Percentiles rank a stretch among this genome's conserved stretches.
Conservation (phyloP, 352 stramenopile species). For the Pythium pectinolyticum region DNA sequence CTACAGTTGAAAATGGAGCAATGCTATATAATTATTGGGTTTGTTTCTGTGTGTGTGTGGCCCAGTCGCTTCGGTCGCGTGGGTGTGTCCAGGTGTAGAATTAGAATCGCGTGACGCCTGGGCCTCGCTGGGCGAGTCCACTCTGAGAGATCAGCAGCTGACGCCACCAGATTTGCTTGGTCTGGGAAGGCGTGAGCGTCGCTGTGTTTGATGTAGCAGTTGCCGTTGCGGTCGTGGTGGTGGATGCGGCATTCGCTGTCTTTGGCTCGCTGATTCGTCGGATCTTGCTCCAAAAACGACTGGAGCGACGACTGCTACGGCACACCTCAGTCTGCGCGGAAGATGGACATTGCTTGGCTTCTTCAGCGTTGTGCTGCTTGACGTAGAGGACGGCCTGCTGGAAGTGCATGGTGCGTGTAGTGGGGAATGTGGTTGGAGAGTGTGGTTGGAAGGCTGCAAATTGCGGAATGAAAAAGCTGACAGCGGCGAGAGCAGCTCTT, state of each 20-base stretch:
- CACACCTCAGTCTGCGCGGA: not conserved
- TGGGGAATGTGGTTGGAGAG: not conserved
- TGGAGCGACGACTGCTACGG: not conserved
- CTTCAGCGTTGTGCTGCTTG: constrained; percentile 5
- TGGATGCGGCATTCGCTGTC: not conserved
- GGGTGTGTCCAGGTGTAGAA: no score
- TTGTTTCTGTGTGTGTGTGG: no score
- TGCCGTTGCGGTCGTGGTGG: not conserved
- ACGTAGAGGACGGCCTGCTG: not conserved
- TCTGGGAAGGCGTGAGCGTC: no score
- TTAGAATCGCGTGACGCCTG: no score
- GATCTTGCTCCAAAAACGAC: constrained; percentile 4
- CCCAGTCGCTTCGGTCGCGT: no score
- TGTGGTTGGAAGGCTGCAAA: not conserved
- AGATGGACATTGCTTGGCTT: not conserved
- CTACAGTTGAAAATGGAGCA: no score
- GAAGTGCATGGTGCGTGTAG: not conserved
- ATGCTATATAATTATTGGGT: no score
- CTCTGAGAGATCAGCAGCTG: constrained; percentile 17
- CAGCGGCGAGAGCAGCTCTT: not conserved
- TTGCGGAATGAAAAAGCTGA: not conserved
- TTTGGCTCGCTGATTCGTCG: not conserved
- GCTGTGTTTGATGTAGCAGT: not conserved
- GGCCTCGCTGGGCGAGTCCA: no score
- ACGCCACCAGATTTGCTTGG: constrained; percentile 8